Conservation (phyloP, 495 filamentous ascomycete genomes). For the Niebla homalea region DNA sequence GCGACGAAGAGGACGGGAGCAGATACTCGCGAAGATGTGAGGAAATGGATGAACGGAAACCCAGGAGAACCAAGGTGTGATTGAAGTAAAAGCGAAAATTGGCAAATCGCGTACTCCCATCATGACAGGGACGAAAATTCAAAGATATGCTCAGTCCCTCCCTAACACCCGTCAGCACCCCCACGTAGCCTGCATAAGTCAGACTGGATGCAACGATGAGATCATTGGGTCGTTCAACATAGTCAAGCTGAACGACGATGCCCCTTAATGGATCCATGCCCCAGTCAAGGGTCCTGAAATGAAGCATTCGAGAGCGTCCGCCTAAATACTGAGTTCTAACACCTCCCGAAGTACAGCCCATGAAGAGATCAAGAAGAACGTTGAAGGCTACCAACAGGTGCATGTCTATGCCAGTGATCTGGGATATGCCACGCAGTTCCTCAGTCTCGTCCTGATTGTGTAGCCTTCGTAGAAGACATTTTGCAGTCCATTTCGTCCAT, state of each 20-base stretch:
- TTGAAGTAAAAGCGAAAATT: constrained; percentile 34
- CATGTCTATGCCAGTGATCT: constrained; percentile 38
- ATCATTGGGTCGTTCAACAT: constrained; percentile 24
- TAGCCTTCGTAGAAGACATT: constrained; percentile 34
- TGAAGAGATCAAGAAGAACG: constrained; percentile 46
- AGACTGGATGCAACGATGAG: constrained; percentile 41
- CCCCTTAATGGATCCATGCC: constrained; percentile 46
- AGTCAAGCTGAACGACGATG: constrained; percentile 47
- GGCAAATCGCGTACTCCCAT: constrained; percentile 21
- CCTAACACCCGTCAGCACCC: constrained; percentile 46
- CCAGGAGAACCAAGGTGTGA: constrained; percentile 42
- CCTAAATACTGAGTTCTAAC: constrained; percentile 20
- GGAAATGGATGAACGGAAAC: constrained; percentile 41
- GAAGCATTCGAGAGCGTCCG: constrained; percentile 32
- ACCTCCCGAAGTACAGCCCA: constrained; percentile 54
- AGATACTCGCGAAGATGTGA: constrained; percentile 36
- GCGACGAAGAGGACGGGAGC: constrained; percentile 16
- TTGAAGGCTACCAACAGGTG: constrained; percentile 50
- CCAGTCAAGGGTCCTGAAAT: constrained; percentile 59
- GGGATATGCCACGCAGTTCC: constrained; percentile 46
- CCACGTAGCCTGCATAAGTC: constrained; percentile 52
- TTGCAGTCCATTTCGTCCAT: constrained; percentile 26
- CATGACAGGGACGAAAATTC: constrained; percentile 50
- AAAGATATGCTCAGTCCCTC: constrained; percentile 43
- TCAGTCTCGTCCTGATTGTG: constrained; percentile 44